phyloP scores from a whole-genome alignment of 441 rosid species.

The Croton laevigatus region DNA sequence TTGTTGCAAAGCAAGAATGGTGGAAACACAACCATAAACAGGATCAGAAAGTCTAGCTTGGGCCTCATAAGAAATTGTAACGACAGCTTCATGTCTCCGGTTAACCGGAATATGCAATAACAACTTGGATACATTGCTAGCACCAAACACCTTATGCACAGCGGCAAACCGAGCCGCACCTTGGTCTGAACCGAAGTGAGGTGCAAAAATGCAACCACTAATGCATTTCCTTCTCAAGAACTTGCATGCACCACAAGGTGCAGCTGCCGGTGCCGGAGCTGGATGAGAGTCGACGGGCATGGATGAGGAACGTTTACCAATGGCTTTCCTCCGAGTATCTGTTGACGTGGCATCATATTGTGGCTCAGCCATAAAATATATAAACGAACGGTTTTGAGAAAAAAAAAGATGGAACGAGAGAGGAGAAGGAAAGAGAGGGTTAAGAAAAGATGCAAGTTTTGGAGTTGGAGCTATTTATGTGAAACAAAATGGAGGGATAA shows the following conservation, averaged over 20 bases:
- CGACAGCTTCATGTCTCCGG: conserved; percentile 82
- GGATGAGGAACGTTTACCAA: conserved; percentile 35
- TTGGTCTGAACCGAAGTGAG: conserved; percentile 83
- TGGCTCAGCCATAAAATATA: conserved; percentile 43
- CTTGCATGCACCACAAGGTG: conserved; percentile 91
- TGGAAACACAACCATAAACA: conserved; percentile 84
- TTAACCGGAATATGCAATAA: conserved; percentile 72
- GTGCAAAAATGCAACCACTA: conserved; percentile 80
- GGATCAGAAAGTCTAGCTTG: conserved; percentile 94
- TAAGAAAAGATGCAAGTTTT: conserved; percentile 31
- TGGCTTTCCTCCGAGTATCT: conserved; percentile 43
- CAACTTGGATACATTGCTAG: conserved; percentile 83
- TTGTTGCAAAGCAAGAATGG: conserved; percentile 87
- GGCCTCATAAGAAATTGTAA: conserved; percentile 85
- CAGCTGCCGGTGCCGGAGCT: conserved; percentile 3
- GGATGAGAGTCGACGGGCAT: conserved; percentile 19
- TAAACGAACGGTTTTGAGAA: conserved; percentile 11
- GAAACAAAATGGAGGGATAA: conserved; percentile 26
- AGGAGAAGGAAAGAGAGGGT: neutral
- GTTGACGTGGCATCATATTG: conserved; percentile 33
- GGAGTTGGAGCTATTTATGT: conserved; percentile 39
- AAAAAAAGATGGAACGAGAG: neutral
- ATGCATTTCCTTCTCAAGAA: conserved; percentile 84
- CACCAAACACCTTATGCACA: conserved; percentile 90
- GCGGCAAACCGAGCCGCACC: conserved; percentile 91